Evolutionary conservation across 805 yeast species (phyloP), one percentile per base, ranked within the genome.

Genomic region (Yamadazyma phyllophila): DNA sequence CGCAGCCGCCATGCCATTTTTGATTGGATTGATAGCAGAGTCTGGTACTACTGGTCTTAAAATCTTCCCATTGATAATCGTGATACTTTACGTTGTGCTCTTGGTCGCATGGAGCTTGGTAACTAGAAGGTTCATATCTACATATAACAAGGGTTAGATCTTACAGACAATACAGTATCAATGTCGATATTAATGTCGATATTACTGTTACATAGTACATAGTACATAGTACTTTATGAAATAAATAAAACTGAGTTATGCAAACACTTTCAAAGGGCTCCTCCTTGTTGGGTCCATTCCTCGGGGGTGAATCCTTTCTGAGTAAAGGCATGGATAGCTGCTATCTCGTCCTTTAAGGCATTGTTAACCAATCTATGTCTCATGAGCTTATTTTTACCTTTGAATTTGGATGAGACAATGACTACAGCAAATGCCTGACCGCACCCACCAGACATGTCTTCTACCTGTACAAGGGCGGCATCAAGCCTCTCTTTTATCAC

Each of bases 351-450:
- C 56, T 84, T 83, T 50, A 94, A 73, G 1, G 86, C 82, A 27
- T 62, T 71, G 64, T 94, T 94, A 39, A 95, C 96, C 54, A 90
- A 58, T 53, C 98, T 74, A 57, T 92, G 96, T 59, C 99, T 78
- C 72, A 82, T 79, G 41, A 94, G 72, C 62, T 86, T 87, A 67
- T 88, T 89, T 67, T 89, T 88, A 17, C 94, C 94, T 48, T 74
- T 64, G 63, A 95, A 94, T 16, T 72, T 59, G 37, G 80, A 75
- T 5, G 83, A 66, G 8, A 94, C 96, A 24, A 95, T 91, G 6
- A 88, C 78, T 29, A 90, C 96, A 32, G 95, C 96, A 65, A 91
- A 92, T 2, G 98, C 96, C 64, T 92, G 97, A 4, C 99, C 99
- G 67, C 99, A 94, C 1, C 99, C 99, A 12, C 96, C 96, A 36